phyloP scores from a whole-genome alignment of 352 stramenopile species.

The Phytopythium ostracodes region DNA sequence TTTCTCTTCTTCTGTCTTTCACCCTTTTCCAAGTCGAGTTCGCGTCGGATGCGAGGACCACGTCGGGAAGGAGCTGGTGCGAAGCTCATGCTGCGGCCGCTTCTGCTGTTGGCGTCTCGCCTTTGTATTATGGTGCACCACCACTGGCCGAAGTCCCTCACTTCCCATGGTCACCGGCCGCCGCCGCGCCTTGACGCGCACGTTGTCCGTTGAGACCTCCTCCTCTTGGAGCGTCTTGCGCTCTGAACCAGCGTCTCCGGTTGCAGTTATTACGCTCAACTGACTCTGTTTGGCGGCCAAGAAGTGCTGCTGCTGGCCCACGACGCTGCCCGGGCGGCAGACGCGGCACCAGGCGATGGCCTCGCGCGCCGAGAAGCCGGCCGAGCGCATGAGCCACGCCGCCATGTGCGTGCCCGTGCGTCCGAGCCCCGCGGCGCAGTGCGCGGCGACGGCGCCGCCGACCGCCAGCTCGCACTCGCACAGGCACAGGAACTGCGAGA shows the following conservation, averaged over 20 bases:
- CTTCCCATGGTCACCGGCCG: not conserved
- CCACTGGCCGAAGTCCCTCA: not conserved
- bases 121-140: not conserved
- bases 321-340: slow-evolving; percentile 92
- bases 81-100: no score
- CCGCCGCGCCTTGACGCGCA: not conserved
- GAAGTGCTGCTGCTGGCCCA: slow-evolving; percentile 96
- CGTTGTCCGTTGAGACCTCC: not conserved
- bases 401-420: slow-evolving; percentile 95
- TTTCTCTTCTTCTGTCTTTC: not conserved
- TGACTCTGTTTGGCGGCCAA: slow-evolving; percentile 79
- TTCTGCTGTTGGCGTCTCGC: not conserved
- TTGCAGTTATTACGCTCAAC: slow-evolving; percentile 38
- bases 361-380: slow-evolving; percentile 90
- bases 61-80: no score
- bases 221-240: not conserved
- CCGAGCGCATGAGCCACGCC: slow-evolving; percentile 96
- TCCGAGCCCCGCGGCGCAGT: slow-evolving; percentile 97
- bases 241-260: no score
- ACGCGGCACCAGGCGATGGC: slow-evolving; percentile 95
- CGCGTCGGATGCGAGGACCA: no score
- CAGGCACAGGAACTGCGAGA: slow-evolving; percentile 78
- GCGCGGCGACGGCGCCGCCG: slow-evolving; percentile 90
- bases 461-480: slow-evolving; percentile 36
- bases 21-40: not conserved